phyloP scores from a whole-genome alignment of 805 yeast genomes.

The Starmerella riodocensis region DNA sequence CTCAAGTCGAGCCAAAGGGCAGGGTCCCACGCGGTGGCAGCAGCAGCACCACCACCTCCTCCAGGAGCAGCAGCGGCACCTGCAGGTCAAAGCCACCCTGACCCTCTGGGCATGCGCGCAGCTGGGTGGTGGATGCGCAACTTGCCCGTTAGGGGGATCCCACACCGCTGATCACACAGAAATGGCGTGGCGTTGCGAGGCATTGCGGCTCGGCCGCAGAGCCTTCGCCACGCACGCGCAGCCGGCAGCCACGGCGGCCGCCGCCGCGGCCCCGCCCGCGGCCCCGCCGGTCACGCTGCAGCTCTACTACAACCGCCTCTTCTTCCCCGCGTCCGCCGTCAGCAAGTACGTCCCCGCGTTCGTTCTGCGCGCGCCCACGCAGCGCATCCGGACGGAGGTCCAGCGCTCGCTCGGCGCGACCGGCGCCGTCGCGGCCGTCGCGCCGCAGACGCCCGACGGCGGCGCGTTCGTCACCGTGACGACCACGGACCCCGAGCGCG shows the following conservation, averaged over 20 bases:
- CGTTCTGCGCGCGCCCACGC: conserved; percentile 14
- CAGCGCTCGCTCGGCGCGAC: background rate
- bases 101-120: no score
- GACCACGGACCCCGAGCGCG: conserved; percentile 36
- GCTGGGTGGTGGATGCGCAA: no score
- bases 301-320: conserved; percentile 13
- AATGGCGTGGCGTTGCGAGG: no score
- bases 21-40: no score
- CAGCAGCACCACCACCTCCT: no score
- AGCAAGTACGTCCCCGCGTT: conserved; percentile 3
- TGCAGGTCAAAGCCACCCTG: no score
- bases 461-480: conserved; percentile 79
- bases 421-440: conserved; percentile 31
- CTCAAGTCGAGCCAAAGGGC: no score
- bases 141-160: no score
- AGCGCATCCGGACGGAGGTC: background rate
- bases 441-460: conserved; percentile 71
- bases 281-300: background rate
- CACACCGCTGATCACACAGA: no score
- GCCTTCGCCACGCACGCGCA: conserved; percentile 11
- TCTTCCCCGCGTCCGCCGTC: conserved; percentile 7
- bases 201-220: no score
- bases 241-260: conserved; percentile 10
- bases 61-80: no score
- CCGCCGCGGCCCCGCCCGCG: background rate